A percentile compares a stretch with the other conserved stretches of the same genome.
phyloP scores from a whole-genome alignment of 495 filamentous ascomycete species.

The Thozetella sp. region DNA sequence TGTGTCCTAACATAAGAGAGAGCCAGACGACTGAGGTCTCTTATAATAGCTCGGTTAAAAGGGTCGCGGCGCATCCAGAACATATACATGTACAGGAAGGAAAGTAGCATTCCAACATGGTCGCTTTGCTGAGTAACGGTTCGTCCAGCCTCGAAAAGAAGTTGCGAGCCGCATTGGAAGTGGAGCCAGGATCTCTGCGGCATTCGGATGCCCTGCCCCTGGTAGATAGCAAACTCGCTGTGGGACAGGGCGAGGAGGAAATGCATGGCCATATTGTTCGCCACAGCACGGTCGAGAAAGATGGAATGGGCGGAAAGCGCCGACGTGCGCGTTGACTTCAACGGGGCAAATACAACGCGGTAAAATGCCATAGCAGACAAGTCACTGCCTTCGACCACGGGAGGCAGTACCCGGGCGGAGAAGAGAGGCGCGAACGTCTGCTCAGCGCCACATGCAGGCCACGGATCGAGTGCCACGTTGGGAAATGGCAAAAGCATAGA shows the following conservation, averaged over 20 bases:
- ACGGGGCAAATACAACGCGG: background rate
- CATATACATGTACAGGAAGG: constrained; percentile 3
- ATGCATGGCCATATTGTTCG: background rate
- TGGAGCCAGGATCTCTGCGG: background rate
- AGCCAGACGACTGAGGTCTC: background rate
- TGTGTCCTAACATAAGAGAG: background rate
- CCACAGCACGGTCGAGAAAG: background rate
- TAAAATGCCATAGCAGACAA: background rate
- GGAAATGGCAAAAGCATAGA: no score
- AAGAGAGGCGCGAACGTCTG: background rate
- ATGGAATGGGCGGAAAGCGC: background rate
- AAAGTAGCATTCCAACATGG: background rate
- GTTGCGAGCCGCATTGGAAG: background rate
- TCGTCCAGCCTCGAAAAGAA: background rate
- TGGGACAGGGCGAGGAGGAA: background rate
- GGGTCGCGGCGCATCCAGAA: constrained; percentile 2
- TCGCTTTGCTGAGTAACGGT: background rate
- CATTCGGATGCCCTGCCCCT: background rate
- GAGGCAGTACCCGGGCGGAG: background rate
- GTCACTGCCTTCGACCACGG: background rate
- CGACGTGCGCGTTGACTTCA: background rate
- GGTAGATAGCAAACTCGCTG: background rate
- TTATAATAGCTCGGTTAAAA: background rate
- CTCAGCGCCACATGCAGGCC: background rate
- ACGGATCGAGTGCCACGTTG: no score